phyloP scores from a whole-genome alignment of 2,329 filamentous ascomycete species.

The Emmonsiellopsis sp. region DNA sequence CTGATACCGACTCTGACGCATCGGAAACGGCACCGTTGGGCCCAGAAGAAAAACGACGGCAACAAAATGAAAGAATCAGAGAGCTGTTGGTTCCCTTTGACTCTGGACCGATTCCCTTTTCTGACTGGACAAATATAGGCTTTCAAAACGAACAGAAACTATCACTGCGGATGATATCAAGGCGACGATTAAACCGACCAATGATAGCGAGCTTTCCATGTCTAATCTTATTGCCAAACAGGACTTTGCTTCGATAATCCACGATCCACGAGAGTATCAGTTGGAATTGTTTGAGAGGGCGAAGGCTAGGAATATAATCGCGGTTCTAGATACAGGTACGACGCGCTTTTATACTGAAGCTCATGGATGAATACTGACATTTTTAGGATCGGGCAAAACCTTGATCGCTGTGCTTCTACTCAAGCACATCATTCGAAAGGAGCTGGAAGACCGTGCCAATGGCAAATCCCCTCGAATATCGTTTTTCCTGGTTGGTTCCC shows the following conservation, averaged over 20 bases:
- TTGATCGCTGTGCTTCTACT: constrained; percentile 86
- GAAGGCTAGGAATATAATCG: constrained; percentile 76
- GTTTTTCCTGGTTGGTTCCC: constrained; percentile 64
- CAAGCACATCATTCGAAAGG: constrained; percentile 63
- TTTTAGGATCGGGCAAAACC: constrained; percentile 76
- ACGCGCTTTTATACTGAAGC: constrained; percentile 3
- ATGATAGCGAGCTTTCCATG: constrained; percentile 43
- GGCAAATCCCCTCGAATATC: constrained; percentile 57
- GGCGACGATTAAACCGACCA: constrained; percentile 21
- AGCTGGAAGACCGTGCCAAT: constrained; percentile 58
- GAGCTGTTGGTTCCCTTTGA: constrained; percentile 26
- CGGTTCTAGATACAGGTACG: constrained; percentile 79
- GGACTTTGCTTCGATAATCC: constrained; percentile 52
- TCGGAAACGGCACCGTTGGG: constrained; percentile 17
- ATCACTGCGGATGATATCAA: constrained; percentile 32
- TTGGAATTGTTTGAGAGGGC: constrained; percentile 82
- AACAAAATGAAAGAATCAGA: constrained; percentile 44
- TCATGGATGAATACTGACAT: constrained; percentile 10
- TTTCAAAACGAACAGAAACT: constrained; percentile 33
- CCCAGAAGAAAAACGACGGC: constrained; percentile 38
- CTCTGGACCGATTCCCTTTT: neutral
- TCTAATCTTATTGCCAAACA: constrained; percentile 45
- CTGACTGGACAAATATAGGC: constrained; percentile 16
- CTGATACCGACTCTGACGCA: constrained; percentile 5
- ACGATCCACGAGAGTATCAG: constrained; percentile 80